These are phyloP conservation scores for Castanea mollissima DNA, from an alignment of 306 rosid species.

Conservation along the genomic window DNA sequence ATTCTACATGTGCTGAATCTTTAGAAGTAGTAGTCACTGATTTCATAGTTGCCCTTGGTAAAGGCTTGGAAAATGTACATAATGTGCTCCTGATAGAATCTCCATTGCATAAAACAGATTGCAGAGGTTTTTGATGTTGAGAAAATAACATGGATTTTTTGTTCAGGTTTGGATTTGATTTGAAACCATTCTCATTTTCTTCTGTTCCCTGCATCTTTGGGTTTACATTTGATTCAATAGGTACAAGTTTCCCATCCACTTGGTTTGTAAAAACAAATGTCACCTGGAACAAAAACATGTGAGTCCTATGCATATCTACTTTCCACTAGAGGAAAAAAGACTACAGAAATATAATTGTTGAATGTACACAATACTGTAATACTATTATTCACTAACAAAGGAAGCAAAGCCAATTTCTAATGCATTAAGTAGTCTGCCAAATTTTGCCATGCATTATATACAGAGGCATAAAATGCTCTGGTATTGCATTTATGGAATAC, in stretches of 20 bases:
- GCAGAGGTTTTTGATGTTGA: conserved; percentile 36
- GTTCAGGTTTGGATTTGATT: conserved; percentile 31
- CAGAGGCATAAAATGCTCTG: background rate
- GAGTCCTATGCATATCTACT: background rate
- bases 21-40: conserved; percentile 31
- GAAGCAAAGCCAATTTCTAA: background rate
- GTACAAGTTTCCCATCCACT: conserved; percentile 82
- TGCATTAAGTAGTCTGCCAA: background rate
- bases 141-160: conserved; percentile 38
- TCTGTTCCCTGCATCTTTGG: conserved; percentile 46
- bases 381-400: background rate
- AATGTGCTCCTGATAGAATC: conserved; percentile 25
- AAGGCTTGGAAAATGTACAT: conserved; percentile 34
- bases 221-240: conserved; percentile 55
- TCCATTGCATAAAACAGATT: conserved; percentile 33
- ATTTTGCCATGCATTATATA: background rate
- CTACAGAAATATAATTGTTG: background rate
- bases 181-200: conserved; percentile 31
- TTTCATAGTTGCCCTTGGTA: conserved; percentile 29
- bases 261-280: conserved; percentile 88
- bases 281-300: conserved; percentile 50
- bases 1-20: conserved; percentile 28
- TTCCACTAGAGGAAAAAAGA: background rate
- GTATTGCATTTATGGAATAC: background rate
- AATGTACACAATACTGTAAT: background rate